Base-by-base conservation (phyloP, 1,139 yeast genomes). In the Suhomyces bokatorum region DNA sequence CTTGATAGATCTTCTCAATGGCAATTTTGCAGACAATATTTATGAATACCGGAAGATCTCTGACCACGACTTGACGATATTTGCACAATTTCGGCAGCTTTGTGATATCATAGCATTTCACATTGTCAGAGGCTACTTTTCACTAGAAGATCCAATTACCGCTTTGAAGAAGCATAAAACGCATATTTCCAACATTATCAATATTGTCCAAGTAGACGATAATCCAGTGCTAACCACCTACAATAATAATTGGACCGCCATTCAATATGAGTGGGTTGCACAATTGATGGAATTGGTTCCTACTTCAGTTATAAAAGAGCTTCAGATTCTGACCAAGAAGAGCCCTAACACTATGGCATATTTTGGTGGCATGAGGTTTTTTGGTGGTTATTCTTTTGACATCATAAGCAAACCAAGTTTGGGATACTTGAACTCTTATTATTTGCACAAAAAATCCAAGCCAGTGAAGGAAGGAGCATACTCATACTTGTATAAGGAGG, bases 111-210 rank as follows among this genome's bases (percentile, higher is more conserved):
- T 80, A 8, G 85, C 86, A 0, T 72, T 84, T 45, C 87, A 84
- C 53, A 80, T 86, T 12, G 79, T 80, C 4, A 73, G 87, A 49
- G 71, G 83, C 0, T 78, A 82, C 53, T 69, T 87, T 32, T 80
- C 86, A n/a, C 51, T 80, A 22, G 85, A 79, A 35, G 80, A 79
- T 51, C 76, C 86, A 0, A 70, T 82, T 33, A 55, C 70, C 32
- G 88, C 90, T 0, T 77, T 81, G 52, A 73, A 76, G 45, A 85
- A 83, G 58, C 89, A 87, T 57, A 73, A 74, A 35, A 69, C 79
- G 8, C 96, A 88, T 63, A 59, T 85, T 2, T 70, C 71, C 20
- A 77, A 77, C 45, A 67, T 72, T 0, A 39, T 56, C 6, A 55
- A 52, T 20, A 51, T 55, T 2, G 42, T 60, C 9, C 48, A 49